A percentile compares a stretch with the other conserved stretches of the same genome.
Conservation (phyloP, 257 asterid genomes). For the Solanum corneliomulleri region DNA sequence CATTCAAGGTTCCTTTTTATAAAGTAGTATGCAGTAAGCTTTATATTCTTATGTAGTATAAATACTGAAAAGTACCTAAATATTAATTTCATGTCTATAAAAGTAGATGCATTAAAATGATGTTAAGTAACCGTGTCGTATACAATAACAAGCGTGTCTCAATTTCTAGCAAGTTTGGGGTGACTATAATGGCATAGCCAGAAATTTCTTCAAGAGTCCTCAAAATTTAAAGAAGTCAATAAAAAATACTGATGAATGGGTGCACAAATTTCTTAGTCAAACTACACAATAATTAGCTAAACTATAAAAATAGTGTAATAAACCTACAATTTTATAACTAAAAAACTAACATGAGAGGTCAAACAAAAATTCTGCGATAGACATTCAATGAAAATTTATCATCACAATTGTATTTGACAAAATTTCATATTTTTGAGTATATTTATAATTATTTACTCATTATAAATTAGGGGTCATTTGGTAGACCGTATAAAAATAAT, state of each 20-base stretch:
- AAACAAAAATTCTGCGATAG: not conserved
- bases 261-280: not conserved
- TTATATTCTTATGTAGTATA: not conserved
- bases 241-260: not conserved
- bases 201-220: not conserved
- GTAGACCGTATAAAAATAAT: too few relatives aligned
- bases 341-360: not conserved
- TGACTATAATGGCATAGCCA: not conserved
- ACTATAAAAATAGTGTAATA: not conserved
- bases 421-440: not conserved
- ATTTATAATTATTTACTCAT: not conserved
- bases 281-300: not conserved
- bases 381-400: not conserved
- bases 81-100: not conserved
- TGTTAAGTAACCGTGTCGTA: not conserved
- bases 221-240: not conserved
- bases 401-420: not conserved
- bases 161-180: not conserved
- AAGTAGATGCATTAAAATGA: not conserved
- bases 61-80: not conserved
- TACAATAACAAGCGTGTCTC: not conserved
- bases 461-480: not conserved
- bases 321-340: not conserved
- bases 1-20: not conserved
- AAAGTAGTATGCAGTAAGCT: not conserved